Evolutionary conservation across 208 protist genomes (phyloP).

Genomic region (Leishmania gerbilli): DNA sequence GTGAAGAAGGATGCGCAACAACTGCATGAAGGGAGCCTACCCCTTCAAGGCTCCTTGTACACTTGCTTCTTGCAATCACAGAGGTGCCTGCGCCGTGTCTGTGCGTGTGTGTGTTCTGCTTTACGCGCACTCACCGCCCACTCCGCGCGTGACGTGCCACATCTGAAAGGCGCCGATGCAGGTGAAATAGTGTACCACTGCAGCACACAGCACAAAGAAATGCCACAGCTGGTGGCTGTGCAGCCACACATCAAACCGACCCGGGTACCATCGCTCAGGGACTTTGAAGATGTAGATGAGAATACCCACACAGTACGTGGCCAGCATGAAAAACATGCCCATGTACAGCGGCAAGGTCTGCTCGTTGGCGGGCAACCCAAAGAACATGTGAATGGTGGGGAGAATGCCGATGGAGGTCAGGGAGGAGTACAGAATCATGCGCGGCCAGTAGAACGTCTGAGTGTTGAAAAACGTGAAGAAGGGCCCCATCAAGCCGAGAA

Average conservation of each 20-base stretch:
- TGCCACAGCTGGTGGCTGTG: constrained; percentile 87
- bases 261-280: constrained; percentile 75
- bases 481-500: constrained; percentile 73
- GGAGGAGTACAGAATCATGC: constrained; percentile 75
- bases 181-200: constrained; percentile 76
- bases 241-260: constrained; percentile 71
- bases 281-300: constrained; percentile 82
- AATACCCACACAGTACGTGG: constrained; percentile 70
- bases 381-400: constrained; percentile 67
- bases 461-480: constrained; percentile 65
- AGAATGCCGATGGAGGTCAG: constrained; percentile 71
- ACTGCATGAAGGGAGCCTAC: background rate
- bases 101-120: background rate
- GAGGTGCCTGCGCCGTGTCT: background rate
- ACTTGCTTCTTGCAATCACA: background rate
- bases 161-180: constrained; percentile 66
- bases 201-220: constrained; percentile 69
- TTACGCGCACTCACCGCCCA: constrained; percentile 29
- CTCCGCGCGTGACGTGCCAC: constrained; percentile 37
- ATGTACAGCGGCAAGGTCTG: constrained; percentile 45
- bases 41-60: background rate
- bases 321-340: constrained; percentile 68
- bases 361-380: constrained; percentile 45
- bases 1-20: background rate
- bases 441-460: constrained; percentile 43